phyloP scores from a whole-genome alignment of 1,284 basidiomycete species.

The Coriolopsis trogii region DNA sequence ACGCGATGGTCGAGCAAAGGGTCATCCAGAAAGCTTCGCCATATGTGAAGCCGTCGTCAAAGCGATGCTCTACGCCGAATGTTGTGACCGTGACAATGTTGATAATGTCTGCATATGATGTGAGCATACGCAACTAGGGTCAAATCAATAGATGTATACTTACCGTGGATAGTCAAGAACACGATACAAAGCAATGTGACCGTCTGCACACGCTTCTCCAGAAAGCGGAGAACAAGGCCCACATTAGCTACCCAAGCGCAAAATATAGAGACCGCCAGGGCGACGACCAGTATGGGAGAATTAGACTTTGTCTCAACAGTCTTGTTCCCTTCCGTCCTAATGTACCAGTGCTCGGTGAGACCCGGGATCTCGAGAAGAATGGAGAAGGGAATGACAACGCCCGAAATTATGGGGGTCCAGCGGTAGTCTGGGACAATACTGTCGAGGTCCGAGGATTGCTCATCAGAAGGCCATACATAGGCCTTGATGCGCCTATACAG shows the following conservation, averaged over 20 bases:
- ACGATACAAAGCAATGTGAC: slow-evolving; percentile 68
- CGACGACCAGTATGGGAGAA: slow-evolving; percentile 61
- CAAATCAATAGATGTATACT: slow-evolving; percentile 17
- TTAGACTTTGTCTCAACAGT: slow-evolving; percentile 57
- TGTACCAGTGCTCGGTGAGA: slow-evolving; percentile 71
- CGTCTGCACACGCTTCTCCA: slow-evolving; percentile 63
- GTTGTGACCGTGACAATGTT: slow-evolving; percentile 63
- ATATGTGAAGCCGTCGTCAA: slow-evolving; percentile 72
- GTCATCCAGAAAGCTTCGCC: slow-evolving; percentile 83
- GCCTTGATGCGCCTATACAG: slow-evolving; percentile 27
- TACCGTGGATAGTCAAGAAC: slow-evolving; percentile 70
- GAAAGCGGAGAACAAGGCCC: slow-evolving; percentile 70
- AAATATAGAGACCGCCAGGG: slow-evolving; percentile 66
- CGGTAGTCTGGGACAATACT: slow-evolving; percentile 49
- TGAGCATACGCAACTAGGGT: not conserved
- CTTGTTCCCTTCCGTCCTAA: slow-evolving; percentile 50
- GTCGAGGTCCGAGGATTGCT: slow-evolving; percentile 24
- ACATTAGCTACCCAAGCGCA: slow-evolving; percentile 73
- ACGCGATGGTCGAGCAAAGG: slow-evolving; percentile 74
- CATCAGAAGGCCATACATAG: slow-evolving; percentile 30
- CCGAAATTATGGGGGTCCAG: slow-evolving; percentile 66
- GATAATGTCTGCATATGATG: slow-evolving; percentile 53
- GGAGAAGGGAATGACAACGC: slow-evolving; percentile 73
- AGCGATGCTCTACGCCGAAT: slow-evolving; percentile 69
- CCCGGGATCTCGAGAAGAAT: slow-evolving; percentile 84